These are phyloP conservation scores for Oldenlandia corymbosa DNA, from an alignment of 257 asterid genomes.

Conservation along the genomic window DNA sequence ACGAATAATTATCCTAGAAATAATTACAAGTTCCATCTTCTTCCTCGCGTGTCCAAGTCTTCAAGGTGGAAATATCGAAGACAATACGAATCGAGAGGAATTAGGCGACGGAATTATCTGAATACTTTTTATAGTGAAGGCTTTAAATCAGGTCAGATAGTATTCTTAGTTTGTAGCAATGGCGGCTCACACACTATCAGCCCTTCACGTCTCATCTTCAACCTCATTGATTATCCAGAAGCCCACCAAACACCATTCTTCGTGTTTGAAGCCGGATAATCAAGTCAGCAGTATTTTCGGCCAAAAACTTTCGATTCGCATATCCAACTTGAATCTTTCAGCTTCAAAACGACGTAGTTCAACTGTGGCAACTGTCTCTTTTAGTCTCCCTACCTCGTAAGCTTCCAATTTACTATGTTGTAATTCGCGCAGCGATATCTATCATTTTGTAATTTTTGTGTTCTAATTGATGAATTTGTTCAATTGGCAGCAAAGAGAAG, in stretches of 20 bases:
- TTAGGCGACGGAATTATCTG: background rate
- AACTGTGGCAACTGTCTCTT: slow-evolving; percentile 55
- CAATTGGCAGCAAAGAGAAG: slow-evolving; percentile 43
- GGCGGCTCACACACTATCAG: slow-evolving; percentile 75
- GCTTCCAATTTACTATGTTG: slow-evolving; percentile 4
- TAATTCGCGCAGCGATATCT: background rate
- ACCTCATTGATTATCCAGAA: slow-evolving; percentile 34
- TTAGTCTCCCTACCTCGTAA: slow-evolving; percentile 72
- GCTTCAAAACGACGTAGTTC: slow-evolving; percentile 49
- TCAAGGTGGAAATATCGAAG: no score
- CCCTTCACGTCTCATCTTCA: slow-evolving; percentile 38
- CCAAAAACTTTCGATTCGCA: slow-evolving; percentile 36
- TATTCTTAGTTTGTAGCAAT: slow-evolving; percentile 19
- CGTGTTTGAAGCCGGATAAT: slow-evolving; percentile 23
- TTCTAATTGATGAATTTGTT: background rate
- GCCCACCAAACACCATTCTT: slow-evolving; percentile 27
- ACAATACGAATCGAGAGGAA: background rate
- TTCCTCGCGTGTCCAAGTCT: no score
- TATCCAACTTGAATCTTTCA: slow-evolving; percentile 23
- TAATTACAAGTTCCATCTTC: no score
- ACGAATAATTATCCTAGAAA: no score
- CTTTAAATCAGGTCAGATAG: background rate
- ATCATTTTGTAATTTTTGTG: background rate
- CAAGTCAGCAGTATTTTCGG: slow-evolving; percentile 39
- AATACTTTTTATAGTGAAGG: background rate